These are phyloP conservation scores for Phytophthora tubulina DNA, from an alignment of 352 stramenopile genomes.

Conservation along the genomic window DNA sequence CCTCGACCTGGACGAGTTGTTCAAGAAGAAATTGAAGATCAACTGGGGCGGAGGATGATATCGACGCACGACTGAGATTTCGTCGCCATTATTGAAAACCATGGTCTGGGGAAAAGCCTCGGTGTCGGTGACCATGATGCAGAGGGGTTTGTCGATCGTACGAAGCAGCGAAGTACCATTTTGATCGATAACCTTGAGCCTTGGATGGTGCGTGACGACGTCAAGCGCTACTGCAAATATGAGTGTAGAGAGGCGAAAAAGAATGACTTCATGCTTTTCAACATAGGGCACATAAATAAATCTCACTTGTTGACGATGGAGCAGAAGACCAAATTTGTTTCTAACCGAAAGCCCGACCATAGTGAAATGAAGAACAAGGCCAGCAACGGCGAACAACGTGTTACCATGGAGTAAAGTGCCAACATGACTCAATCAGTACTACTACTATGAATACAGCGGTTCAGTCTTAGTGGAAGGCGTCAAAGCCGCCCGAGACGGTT, in stretches of 20 bases:
- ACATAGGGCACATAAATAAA: background rate
- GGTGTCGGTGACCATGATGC: background rate
- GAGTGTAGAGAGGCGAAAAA: background rate
- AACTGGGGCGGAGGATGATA: background rate
- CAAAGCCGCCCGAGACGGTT: background rate
- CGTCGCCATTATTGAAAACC: background rate
- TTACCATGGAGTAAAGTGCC: background rate
- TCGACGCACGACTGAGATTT: background rate
- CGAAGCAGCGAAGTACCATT: background rate
- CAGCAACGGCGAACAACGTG: background rate
- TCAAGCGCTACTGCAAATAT: constrained; percentile 1
- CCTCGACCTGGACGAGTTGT: background rate
- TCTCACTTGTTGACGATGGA: background rate
- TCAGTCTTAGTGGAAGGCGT: background rate
- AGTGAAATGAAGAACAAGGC: background rate
- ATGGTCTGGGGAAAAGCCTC: background rate
- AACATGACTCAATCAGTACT: too few species aligned
- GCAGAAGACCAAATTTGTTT: background rate
- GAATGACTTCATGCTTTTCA: constrained; percentile 3
- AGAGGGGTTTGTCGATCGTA: background rate
- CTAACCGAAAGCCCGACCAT: background rate
- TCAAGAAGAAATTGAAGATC: background rate
- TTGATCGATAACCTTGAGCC: background rate
- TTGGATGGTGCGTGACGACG: background rate
- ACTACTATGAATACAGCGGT: background rate